phyloP scores from a whole-genome alignment of 2,329 filamentous ascomycete species.

The Phoma sp. region DNA sequence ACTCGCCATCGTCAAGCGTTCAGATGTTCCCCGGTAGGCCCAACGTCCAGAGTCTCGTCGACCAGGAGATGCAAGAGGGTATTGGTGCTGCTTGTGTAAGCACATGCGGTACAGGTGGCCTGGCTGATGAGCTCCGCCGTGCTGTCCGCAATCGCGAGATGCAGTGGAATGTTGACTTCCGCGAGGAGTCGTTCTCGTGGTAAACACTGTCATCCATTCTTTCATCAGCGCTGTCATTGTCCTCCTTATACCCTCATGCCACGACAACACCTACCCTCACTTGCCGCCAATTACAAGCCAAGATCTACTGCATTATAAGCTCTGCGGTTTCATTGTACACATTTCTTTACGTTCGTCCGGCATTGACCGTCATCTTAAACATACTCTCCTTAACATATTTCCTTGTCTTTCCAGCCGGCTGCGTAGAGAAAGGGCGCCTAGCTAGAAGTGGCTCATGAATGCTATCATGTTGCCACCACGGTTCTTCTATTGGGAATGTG shows the following conservation, averaged over 20 bases:
- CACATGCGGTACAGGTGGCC: conserved; percentile 76
- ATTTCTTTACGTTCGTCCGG: conserved; percentile 27
- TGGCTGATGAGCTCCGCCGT: conserved; percentile 77
- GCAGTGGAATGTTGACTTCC: conserved; percentile 74
- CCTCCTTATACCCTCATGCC: conserved; percentile 26
- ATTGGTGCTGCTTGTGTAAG: conserved; percentile 88
- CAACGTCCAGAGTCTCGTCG: conserved; percentile 79
- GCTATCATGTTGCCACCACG: conserved; percentile 23
- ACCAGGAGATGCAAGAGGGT: conserved; percentile 81
- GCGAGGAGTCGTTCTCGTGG: conserved; percentile 79
- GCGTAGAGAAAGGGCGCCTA: conserved; percentile 22
- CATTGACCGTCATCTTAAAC: conserved; percentile 25
- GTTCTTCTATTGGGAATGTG: conserved; percentile 8
- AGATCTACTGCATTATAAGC: conserved; percentile 14
- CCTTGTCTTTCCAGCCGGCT: conserved; percentile 26
- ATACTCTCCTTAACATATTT: conserved; percentile 19
- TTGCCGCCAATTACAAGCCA: conserved; percentile 1
- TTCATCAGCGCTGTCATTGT: conserved; percentile 14
- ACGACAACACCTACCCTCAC: conserved; percentile 8
- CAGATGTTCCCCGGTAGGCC: conserved; percentile 93
- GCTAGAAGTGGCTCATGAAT: conserved; percentile 26
- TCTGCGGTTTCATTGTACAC: conserved; percentile 39
- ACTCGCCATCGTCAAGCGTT: conserved; percentile 78
- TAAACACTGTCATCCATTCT: conserved; percentile 38
- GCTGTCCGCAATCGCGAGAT: conserved; percentile 71